phyloP scores from a whole-genome alignment of 371 early-diverging fungal genomes.

The Caulochytrium protostelioides region DNA sequence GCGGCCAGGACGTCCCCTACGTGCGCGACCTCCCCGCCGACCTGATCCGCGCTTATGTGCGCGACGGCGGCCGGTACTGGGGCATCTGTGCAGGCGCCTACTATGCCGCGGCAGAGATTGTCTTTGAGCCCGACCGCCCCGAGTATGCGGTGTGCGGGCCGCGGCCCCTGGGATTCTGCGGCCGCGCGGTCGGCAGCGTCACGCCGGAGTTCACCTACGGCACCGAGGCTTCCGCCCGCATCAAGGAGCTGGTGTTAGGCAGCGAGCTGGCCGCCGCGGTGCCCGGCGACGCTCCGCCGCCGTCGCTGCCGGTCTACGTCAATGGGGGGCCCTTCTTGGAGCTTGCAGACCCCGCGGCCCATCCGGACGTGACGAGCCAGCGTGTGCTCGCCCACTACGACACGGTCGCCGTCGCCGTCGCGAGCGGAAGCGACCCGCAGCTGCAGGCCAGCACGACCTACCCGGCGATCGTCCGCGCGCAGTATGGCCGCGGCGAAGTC shows the following conservation, averaged over 20 bases:
- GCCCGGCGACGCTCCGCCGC: slow-evolving; percentile 9
- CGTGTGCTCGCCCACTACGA: too few species aligned
- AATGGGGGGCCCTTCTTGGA: too few species aligned
- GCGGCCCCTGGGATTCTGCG: slow-evolving; percentile 48
- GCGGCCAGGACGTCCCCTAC: slow-evolving; percentile 71
- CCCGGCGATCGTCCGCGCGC: not conserved
- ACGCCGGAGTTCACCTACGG: slow-evolving; percentile 60
- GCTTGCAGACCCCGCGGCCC: too few species aligned
- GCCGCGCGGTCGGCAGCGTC: slow-evolving; percentile 49
- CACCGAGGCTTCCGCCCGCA: slow-evolving; percentile 48
- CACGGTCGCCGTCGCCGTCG: too few species aligned
- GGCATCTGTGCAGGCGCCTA: slow-evolving; percentile 90
- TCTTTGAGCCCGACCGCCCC: slow-evolving; percentile 47
- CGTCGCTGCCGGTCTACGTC: too few species aligned
- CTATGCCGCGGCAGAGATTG: slow-evolving; percentile 42
- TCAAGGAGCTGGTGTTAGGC: too few species aligned
- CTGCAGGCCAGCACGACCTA: not conserved
- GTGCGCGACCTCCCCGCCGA: slow-evolving; percentile 37
- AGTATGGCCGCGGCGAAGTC: too few species aligned
- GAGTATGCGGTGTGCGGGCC: slow-evolving; percentile 43
- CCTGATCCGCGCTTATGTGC: slow-evolving; percentile 47
- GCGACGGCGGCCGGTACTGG: slow-evolving; percentile 57
- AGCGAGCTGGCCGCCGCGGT: slow-evolving; percentile 34
- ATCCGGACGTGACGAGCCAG: too few species aligned
- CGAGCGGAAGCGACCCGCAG: not conserved